Evolutionary conservation across 345 rosid species (phyloP), one percentile per base, ranked within the genome.

Genomic region (Trapa bicornis): DNA sequence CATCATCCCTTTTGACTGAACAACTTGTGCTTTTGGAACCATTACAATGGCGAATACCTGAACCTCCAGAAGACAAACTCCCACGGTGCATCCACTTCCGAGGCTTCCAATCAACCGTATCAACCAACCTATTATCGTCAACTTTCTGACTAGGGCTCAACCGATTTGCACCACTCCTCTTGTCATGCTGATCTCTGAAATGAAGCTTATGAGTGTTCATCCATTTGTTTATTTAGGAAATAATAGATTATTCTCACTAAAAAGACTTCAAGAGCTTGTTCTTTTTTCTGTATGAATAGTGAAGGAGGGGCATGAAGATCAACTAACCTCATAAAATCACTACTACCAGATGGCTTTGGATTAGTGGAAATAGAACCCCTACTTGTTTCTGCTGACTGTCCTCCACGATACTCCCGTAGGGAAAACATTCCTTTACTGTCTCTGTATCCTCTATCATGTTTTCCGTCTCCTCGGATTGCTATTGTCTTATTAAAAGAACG

Each of bases 11-110:
- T 68, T 88, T 96, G 37, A 74, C 65, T 29, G 90, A 88, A 52
- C 77, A 89, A 53, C 92, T 94, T 76, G 83, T 47, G 72, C 94
- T 86, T 83, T 89, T 95, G 4, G 92, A 85, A 82, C 97, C 83
- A 73, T 92, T 83, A 41, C 97, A 91, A 75, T 88, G 90, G 78
- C 96, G 88, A 69, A 79, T 83, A 77, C 97, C 88, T 33, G 92
- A 88, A 63, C 92, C 92, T 50, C 92, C 82, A 54, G 98, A 89
- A 52, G 92, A 82, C 75, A 91, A 78, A 71, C 89, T 86, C 73
- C 92, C 96, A 48, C 92, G 81, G 48, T 86, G 81, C 32, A 82
- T 74, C 97, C 99, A 91, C 75, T 80, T 80, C 13, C 85, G 80
- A 74, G 85, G 83, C 71, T 87, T 89, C 88, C 94, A 85, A 67